Conservation (phyloP, 768 basidiomycete genomes). For the Daedaleopsis sinensis region DNA sequence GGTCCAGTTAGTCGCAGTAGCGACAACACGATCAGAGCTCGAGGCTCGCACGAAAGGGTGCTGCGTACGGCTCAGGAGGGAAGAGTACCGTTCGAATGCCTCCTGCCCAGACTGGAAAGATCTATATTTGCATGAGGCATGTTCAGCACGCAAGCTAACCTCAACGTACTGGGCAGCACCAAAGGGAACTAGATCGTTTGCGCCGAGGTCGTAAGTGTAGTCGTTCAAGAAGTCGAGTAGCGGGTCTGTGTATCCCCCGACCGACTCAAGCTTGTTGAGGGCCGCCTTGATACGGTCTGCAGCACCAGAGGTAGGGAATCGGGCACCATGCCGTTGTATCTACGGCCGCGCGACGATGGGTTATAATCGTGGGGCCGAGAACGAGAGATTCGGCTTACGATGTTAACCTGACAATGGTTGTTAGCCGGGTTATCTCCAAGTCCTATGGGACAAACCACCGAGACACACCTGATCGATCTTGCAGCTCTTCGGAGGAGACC, state of each 20-base stretch:
- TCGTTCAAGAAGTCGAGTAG: constrained; percentile 56
- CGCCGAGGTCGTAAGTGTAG: constrained; percentile 61
- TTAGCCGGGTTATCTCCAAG: background rate
- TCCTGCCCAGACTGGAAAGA: constrained; percentile 53
- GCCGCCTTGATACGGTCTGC: constrained; percentile 46
- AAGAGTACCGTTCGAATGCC: constrained; percentile 55
- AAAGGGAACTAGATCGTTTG: constrained; percentile 60
- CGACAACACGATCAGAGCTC: constrained; percentile 59
- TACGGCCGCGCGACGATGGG: constrained; percentile 28
- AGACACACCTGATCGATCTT: constrained; percentile 26
- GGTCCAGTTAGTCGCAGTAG: constrained; percentile 72
- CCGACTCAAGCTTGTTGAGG: constrained; percentile 55
- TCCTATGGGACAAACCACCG: background rate
- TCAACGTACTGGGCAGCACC: constrained; percentile 63
- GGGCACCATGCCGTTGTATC: constrained; percentile 82
- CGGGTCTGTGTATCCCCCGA: constrained; percentile 44
- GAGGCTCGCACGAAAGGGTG: constrained; percentile 60
- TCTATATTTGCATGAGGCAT: constrained; percentile 29
- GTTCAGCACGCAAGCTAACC: background rate
- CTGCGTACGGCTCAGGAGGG: constrained; percentile 44
- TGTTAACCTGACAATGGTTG: constrained; percentile 48
- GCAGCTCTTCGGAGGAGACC: constrained; percentile 49
- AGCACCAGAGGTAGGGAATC: constrained; percentile 66
- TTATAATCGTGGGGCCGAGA: background rate
- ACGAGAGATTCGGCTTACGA: constrained; percentile 42